A percentile compares a stretch with the other conserved stretches of the same genome.
Evolutionary conservation across 805 yeast genomes (phyloP).

Genomic region (Sugiyamaella qingdaonensis): DNA sequence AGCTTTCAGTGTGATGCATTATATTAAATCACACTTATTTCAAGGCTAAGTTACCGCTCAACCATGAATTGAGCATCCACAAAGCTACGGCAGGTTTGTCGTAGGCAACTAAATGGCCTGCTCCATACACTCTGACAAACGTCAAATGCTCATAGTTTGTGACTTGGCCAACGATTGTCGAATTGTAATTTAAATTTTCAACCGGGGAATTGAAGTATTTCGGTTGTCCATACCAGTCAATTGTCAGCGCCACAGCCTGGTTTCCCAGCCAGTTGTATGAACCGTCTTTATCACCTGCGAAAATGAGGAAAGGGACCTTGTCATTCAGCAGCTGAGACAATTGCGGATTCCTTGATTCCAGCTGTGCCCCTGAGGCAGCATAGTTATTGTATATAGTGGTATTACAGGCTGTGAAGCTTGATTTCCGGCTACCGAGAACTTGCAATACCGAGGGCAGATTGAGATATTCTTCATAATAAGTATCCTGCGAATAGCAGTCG

Average conservation of each 20-base stretch:
- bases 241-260: conserved; percentile 68
- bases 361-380: conserved; percentile 79
- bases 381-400: conserved; percentile 74
- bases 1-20: too few relatives aligned
- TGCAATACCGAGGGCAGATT: conserved; percentile 67
- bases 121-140: conserved; percentile 72
- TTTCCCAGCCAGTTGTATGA: conserved; percentile 96
- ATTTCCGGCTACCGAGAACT: conserved; percentile 84
- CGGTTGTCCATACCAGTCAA: conserved; percentile 59
- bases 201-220: conserved; percentile 44
- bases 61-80: conserved; percentile 82
- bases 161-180: conserved; percentile 54
- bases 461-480: conserved; percentile 68
- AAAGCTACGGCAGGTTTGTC: conserved; percentile 70
- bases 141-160: conserved; percentile 70
- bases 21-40: too few relatives aligned
- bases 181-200: conserved; percentile 44
- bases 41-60: conserved; percentile 36
- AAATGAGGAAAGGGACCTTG: conserved; percentile 73
- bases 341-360: conserved; percentile 71
- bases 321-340: conserved; percentile 66
- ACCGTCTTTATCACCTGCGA: conserved; percentile 92
- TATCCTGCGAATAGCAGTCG: conserved; percentile 68
- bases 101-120: conserved; percentile 91
- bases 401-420: conserved; percentile 48